Percentiles rank a stretch among this genome's conserved stretches.
These are phyloP conservation scores for Tylopilus vinaceipallidus DNA, from an alignment of 768 basidiomycete genomes.

Conservation along the genomic window DNA sequence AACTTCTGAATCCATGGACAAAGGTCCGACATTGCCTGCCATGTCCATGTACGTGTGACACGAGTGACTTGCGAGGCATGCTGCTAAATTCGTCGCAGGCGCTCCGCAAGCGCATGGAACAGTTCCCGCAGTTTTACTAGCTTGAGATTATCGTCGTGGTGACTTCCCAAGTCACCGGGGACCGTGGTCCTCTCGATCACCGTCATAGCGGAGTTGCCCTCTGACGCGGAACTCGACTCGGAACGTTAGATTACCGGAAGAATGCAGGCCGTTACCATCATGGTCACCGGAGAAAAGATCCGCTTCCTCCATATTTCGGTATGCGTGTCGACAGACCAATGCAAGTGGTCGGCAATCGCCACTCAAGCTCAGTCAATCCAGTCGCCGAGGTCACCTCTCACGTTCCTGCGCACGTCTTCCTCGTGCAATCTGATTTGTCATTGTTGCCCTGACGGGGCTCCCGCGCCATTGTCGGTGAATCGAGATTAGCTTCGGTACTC, in stretches of 20 bases:
- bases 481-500: conserved; percentile 1
- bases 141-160: conserved; percentile 17
- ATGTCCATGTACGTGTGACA: neutral
- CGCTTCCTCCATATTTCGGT: conserved; percentile 3
- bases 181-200: conserved; percentile 10
- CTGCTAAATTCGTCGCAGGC: conserved; percentile 15
- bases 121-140: conserved; percentile 1
- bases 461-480: conserved; percentile 2
- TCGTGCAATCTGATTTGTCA: conserved; percentile 9
- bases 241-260: conserved; percentile 13
- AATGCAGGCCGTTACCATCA: conserved; percentile 4
- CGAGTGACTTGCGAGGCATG: neutral
- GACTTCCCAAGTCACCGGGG: conserved; percentile 22
- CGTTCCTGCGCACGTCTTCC: conserved; percentile 3
- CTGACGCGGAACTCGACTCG: neutral
- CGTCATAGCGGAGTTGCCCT: conserved; percentile 8
- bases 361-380: neutral
- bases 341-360: neutral
- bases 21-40: conserved; percentile 9
- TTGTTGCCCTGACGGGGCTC: neutral
- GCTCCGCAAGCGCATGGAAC: neutral
- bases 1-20: conserved; percentile 6
- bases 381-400: conserved; percentile 4
- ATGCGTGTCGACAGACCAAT: conserved; percentile 1
- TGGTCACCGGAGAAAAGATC: conserved; percentile 8